These are phyloP conservation scores for Eutrema salsugineum DNA, from an alignment of 441 rosid species.

Conservation along the genomic window DNA sequence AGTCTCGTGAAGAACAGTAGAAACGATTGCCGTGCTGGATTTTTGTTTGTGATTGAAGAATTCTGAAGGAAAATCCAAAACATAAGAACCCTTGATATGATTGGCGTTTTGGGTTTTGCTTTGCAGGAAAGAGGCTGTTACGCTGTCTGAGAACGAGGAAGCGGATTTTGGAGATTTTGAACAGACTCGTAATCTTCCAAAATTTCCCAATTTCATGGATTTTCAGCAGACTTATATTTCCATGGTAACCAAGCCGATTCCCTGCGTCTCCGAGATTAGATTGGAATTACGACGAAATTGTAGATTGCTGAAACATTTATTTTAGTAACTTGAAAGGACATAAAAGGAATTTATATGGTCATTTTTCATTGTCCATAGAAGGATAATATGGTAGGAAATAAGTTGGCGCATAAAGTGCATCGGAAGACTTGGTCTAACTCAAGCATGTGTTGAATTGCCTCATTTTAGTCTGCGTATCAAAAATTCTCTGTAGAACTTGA, in stretches of 20 bases:
- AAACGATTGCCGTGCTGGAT: background rate
- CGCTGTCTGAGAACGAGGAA: slow-evolving; percentile 58
- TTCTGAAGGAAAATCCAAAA: background rate
- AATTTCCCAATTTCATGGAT: slow-evolving; percentile 36
- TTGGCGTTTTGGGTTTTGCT: background rate
- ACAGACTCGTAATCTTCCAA: slow-evolving; percentile 42
- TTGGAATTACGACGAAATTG: background rate
- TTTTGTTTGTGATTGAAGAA: slow-evolving; percentile 14
- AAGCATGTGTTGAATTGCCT: background rate
- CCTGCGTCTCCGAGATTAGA: background rate
- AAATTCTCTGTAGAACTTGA: slow-evolving; percentile 1
- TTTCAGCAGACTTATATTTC: slow-evolving; percentile 59
- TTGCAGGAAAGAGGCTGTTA: slow-evolving; percentile 78
- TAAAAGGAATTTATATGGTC: background rate
- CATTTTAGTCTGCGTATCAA: background rate
- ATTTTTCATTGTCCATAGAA: background rate
- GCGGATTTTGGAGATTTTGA: slow-evolving; percentile 61
- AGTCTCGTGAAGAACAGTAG: background rate
- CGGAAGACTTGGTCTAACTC: slow-evolving; percentile 24
- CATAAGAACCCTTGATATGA: background rate
- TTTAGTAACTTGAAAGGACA: background rate
- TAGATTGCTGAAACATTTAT: background rate
- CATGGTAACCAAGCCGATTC: slow-evolving; percentile 49
- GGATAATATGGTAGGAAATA: slow-evolving; percentile 11
- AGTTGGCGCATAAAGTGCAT: slow-evolving; percentile 28